phyloP scores from a whole-genome alignment of 257 asterid genomes.

The Nicotiana sylvestris region DNA sequence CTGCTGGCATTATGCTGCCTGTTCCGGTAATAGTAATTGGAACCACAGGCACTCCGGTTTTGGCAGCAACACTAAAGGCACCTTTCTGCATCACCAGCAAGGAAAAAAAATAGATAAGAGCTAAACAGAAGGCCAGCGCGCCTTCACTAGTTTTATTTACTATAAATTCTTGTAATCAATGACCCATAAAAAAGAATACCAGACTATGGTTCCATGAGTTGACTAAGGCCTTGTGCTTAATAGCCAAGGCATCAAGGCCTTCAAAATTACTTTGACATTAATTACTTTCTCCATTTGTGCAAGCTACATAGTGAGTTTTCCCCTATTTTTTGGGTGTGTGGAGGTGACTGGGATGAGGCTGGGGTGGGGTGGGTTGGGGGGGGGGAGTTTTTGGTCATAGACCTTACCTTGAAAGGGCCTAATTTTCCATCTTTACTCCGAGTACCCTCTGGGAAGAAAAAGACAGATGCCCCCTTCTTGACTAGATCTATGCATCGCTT shows the following conservation, averaged over 20 bases:
- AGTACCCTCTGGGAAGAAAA: conserved; percentile 98
- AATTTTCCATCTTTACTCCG: conserved; percentile 80
- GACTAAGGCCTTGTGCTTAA: neutral
- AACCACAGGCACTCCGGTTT: conserved; percentile 79
- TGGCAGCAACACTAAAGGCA: conserved; percentile 83
- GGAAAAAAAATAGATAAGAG: neutral
- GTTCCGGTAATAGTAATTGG: conserved; percentile 87
- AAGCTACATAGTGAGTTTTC: neutral
- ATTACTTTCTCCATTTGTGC: neutral
- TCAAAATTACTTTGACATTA: neutral
- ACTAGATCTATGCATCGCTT: conserved; percentile 74
- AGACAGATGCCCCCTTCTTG: conserved; percentile 90
- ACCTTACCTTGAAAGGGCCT: conserved; percentile 78
- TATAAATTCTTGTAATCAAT: neutral
- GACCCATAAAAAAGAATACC: neutral
- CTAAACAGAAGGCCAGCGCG: neutral
- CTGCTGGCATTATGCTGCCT: conserved; percentile 88
- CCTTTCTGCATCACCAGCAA: conserved; percentile 64
- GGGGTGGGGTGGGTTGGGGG: neutral
- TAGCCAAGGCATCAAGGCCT: neutral
- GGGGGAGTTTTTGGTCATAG: neutral
- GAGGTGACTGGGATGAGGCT: neutral
- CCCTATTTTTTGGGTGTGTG: neutral
- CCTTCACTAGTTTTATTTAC: neutral
- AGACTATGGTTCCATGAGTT: neutral